These are phyloP conservation scores for Pythium rishiriense DNA, from an alignment of 352 stramenopile species.

Conservation along the genomic window DNA sequence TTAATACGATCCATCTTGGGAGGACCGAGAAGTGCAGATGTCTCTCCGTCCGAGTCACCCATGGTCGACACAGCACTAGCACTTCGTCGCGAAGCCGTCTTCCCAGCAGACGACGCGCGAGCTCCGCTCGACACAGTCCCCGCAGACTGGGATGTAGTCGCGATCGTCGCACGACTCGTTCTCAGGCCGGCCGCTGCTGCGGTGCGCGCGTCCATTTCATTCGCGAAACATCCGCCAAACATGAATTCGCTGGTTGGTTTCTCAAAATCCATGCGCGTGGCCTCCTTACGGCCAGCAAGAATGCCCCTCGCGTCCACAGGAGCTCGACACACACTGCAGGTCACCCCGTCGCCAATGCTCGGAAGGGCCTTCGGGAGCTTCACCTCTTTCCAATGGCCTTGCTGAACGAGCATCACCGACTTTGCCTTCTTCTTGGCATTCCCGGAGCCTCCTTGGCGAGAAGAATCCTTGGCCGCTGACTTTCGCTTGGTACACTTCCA, in stretches of 20 bases:
- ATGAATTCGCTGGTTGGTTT: conserved; percentile 64
- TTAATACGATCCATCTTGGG: conserved; percentile 84
- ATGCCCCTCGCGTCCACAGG: conserved; percentile 55
- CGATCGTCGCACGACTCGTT: conserved; percentile 6
- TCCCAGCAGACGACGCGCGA: not conserved
- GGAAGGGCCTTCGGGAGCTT: conserved; percentile 52
- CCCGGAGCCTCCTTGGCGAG: conserved; percentile 9
- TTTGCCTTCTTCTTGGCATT: conserved; percentile 63
- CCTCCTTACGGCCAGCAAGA: conserved; percentile 53
- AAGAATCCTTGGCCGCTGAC: conserved; percentile 30
- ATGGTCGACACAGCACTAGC: not conserved
- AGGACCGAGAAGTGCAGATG: conserved; percentile 36
- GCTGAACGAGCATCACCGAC: conserved; percentile 47
- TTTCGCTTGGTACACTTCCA: conserved; percentile 78
- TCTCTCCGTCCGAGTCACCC: conserved; percentile 23
- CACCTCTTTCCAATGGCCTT: conserved; percentile 59
- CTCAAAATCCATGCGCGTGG: conserved; percentile 49
- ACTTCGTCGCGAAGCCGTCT: conserved; percentile 11
- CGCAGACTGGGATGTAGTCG: conserved; percentile 1
- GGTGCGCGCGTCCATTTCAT: conserved; percentile 30
- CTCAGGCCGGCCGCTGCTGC: conserved; percentile 10
- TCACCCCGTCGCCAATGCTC: conserved; percentile 49
- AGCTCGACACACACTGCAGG: conserved; percentile 57
- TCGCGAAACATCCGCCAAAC: conserved; percentile 62
- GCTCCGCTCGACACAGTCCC: not conserved